phyloP scores from a whole-genome alignment of 192 early-diverging fungal genomes.

The Coemansia sp. region DNA sequence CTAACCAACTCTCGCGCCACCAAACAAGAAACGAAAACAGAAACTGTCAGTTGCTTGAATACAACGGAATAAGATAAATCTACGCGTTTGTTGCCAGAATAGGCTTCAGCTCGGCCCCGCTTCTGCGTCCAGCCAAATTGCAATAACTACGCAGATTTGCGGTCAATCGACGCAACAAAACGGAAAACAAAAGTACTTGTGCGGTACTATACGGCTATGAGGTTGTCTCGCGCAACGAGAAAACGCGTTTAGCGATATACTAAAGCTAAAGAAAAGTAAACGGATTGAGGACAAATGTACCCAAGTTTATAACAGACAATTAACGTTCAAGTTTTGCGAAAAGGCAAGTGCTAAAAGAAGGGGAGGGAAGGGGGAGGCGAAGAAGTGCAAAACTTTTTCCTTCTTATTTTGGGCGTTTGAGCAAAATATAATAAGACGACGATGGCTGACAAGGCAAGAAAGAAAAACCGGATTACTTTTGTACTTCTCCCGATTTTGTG shows the following conservation, averaged over 20 bases:
- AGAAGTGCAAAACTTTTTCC: too few species aligned
- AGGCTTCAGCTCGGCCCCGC: too few species aligned
- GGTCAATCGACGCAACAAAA: background rate
- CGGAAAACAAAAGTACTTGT: background rate
- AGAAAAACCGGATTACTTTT: too few species aligned
- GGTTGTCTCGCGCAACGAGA: background rate
- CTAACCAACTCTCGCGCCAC: background rate
- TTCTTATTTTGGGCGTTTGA: too few species aligned
- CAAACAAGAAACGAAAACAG: too few species aligned
- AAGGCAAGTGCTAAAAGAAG: background rate
- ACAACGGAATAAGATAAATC: too few species aligned
- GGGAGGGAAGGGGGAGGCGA: background rate
- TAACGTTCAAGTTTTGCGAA: background rate
- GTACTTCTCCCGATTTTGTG: background rate
- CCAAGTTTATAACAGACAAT: background rate
- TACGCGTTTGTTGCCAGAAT: too few species aligned
- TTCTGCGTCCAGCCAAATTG: too few species aligned
- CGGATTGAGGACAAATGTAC: background rate
- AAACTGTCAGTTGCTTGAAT: too few species aligned
- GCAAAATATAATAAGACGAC: too few species aligned
- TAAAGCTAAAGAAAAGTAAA: background rate
- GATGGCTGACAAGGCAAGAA: background rate
- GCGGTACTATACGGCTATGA: background rate
- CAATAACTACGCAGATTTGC: background rate
- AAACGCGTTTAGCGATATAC: background rate